Base-by-base conservation (phyloP, 2,329 filamentous ascomycete genomes). In the Exophiala bonariae region DNA sequence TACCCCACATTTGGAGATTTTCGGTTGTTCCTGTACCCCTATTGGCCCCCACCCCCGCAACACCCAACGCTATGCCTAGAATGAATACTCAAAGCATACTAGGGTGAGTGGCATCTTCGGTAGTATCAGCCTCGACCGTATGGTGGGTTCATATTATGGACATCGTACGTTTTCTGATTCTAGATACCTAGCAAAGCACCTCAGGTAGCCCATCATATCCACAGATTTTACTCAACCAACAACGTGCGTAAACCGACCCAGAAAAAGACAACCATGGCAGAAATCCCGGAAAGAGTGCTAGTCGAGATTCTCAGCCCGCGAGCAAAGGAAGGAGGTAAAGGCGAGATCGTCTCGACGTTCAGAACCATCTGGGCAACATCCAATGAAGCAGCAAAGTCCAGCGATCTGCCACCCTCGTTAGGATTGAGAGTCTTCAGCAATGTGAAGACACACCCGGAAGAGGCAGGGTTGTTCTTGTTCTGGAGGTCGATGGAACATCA, bases 381-480 rank as follows among this genome's bases (percentile, higher is more conserved):
- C 16, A 26, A 31, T 2, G 18, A 36, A 16, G 33, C 33, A 6
- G n/a, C 33, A 17, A 16, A 6, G 6, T 26, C 23, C 23, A 36
- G n/a, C 16, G 16, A 36, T 36, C 16, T 16, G 11, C 23, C 16
- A 10, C 33, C 33, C 11, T 9, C 33, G 16, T 36, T 36, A 6
- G 33, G 33, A 36, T 19, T 36, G 11, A 3, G 9, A 36, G n/a
- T 36, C 33, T 36, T 36, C n/a, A 9, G 17, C 10, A 36, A 36
- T 5, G 33, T 36, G 33, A 16, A 8, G 11, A 16, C 16, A 6
- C 33, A 36, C 11, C 33, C 33, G 33, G 33, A 36, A 17, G 33
- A 36, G n/a, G 33, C 33, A 36, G 33, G 33, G 11, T 36, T 36
- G 33, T 36, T 36, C n/a, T 16, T 36, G 33, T 36, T 36, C 33